Evolutionary conservation across 345 rosid species (phyloP).

Genomic region (Laguncularia racemosa): DNA sequence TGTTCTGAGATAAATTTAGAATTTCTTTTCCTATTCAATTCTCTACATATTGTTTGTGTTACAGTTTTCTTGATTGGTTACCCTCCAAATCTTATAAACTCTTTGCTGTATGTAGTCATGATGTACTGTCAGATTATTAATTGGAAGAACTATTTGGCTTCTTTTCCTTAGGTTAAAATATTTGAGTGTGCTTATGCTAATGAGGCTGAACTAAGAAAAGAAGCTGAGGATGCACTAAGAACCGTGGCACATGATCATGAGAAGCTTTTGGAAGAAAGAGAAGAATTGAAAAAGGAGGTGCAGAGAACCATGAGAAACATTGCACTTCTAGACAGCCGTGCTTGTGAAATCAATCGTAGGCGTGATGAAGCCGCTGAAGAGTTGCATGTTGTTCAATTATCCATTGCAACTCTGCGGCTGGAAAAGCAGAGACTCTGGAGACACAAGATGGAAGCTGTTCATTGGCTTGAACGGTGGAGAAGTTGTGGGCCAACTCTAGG

Average conservation of each 20-base stretch:
- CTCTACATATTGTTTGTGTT: too few relatives aligned
- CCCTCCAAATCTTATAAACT: too few relatives aligned
- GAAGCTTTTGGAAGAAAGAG: slow-evolving; percentile 43
- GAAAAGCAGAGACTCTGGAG: slow-evolving; percentile 50
- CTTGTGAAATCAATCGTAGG: slow-evolving; percentile 39
- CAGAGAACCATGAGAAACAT: slow-evolving; percentile 46
- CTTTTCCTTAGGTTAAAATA: slow-evolving; percentile 33
- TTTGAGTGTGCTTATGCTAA: slow-evolving; percentile 30
- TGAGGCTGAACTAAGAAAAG: slow-evolving; percentile 37
- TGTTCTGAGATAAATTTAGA: too few relatives aligned
- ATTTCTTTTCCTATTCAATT: too few relatives aligned
- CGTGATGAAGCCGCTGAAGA: slow-evolving; percentile 45
- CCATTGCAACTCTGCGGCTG: slow-evolving; percentile 43
- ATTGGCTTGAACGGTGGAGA: slow-evolving; percentile 71
- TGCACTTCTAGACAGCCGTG: slow-evolving; percentile 47
- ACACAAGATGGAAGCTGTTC: slow-evolving; percentile 61
- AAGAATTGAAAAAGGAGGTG: slow-evolving; percentile 29
- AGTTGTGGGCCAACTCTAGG: slow-evolving; percentile 34
- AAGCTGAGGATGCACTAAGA: slow-evolving; percentile 40
- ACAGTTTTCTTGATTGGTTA: too few relatives aligned
- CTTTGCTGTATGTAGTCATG: too few relatives aligned
- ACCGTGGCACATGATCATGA: slow-evolving; percentile 26
- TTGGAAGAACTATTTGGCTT: not conserved
- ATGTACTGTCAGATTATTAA: not conserved
- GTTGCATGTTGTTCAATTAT: slow-evolving; percentile 34